A percentile compares a stretch with the other conserved stretches of the same genome.
These are phyloP conservation scores for Lolium rigidum DNA, from an alignment of 176 grass and related monocot species.

Conservation along the genomic window DNA sequence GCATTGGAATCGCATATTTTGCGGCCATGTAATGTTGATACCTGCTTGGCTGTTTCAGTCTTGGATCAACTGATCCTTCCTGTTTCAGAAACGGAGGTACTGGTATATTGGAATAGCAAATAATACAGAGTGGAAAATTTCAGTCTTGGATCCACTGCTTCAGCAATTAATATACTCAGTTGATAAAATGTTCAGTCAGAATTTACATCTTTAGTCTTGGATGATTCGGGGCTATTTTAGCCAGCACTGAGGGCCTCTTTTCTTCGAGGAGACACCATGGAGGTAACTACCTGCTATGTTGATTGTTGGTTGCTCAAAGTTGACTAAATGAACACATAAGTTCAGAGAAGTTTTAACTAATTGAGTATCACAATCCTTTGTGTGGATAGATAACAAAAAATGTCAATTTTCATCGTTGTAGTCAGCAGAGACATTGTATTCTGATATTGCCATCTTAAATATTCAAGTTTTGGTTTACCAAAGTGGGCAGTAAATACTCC, in stretches of 20 bases:
- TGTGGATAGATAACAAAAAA: not conserved
- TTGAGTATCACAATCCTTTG: not conserved
- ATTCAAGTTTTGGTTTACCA: not conserved
- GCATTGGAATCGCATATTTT: not conserved
- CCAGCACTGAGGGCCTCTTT: not conserved
- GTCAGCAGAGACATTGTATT: not conserved
- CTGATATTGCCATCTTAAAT: not conserved
- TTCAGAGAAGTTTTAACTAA: not conserved
- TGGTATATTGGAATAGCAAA: not conserved
- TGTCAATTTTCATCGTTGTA: not conserved
- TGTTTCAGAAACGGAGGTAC: not conserved
- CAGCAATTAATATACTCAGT: not conserved
- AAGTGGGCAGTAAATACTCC: not conserved
- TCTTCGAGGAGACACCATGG: not conserved
- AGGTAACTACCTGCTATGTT: not conserved
- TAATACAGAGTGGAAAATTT: not conserved
- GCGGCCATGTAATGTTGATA: not conserved
- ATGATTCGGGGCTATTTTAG: not conserved
- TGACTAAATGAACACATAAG: not conserved
- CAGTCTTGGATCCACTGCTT: not conserved
- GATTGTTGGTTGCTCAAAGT: not conserved
- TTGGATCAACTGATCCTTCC: not conserved
- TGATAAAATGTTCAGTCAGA: slow-evolving; percentile 7
- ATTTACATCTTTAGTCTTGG: not conserved
- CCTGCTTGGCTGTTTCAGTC: not conserved